Evolutionary conservation across 169 alveolate species (phyloP).

Genomic region (Cryptosporidium sp.): DNA sequence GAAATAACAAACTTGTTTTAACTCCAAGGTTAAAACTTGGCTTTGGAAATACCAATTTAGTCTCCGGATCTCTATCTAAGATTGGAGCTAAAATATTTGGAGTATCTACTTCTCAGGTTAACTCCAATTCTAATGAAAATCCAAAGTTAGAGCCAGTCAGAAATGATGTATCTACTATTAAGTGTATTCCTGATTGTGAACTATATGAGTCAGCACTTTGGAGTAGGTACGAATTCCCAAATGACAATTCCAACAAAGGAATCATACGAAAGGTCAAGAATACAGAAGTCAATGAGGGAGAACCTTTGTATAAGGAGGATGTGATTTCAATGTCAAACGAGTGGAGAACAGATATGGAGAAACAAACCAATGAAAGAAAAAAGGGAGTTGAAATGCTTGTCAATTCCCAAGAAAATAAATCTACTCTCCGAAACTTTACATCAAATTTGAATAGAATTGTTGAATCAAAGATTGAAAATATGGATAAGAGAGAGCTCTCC

Average conservation of each 20-base stretch:
- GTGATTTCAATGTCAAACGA: conserved; percentile 28
- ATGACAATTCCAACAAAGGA: conserved; percentile 52
- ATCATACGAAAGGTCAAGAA: conserved; percentile 21
- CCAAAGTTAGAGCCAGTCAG: neutral
- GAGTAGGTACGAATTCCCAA: conserved; percentile 50
- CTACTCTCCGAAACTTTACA: neutral
- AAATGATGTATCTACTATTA: conserved; percentile 13
- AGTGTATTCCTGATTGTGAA: conserved; percentile 58
- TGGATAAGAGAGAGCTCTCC: conserved; percentile 28
- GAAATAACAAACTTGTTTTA: conserved; percentile 18
- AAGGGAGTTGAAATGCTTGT: conserved; percentile 28
- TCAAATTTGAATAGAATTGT: neutral
- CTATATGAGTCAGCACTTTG: conserved; percentile 53
- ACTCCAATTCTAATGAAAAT: neutral
- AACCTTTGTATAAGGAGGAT: conserved; percentile 20
- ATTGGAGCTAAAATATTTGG: neutral
- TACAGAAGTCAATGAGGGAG: neutral
- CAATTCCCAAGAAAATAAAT: neutral
- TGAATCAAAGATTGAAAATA: neutral
- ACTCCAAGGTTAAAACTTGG: conserved; percentile 20
- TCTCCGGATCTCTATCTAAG: neutral
- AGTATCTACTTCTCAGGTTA: neutral
- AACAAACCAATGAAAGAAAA: conserved; percentile 10
- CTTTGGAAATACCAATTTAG: neutral
- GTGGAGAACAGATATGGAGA: conserved; percentile 20